phyloP scores from a whole-genome alignment of 192 early-diverging fungal species.

The Backusella parvicylindrica region DNA sequence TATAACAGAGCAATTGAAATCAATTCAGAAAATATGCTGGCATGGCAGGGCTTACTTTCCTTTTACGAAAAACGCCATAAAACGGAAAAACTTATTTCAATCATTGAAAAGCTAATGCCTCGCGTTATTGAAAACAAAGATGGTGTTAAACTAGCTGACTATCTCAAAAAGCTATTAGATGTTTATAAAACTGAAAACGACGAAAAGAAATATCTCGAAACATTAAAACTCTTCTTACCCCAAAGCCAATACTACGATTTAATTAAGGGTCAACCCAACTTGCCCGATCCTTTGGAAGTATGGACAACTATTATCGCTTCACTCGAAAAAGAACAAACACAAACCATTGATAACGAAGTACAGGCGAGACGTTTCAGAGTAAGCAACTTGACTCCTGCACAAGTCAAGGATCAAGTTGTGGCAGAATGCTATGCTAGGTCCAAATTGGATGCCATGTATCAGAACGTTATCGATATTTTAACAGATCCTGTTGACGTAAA shows the following conservation, averaged over 20 bases:
- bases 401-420: conserved; percentile 58
- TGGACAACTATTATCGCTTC: conserved; percentile 31
- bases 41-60: conserved; percentile 55
- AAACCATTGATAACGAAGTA: conserved; percentile 58
- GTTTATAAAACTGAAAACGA: conserved; percentile 44
- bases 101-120: conserved; percentile 37
- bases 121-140: conserved; percentile 30
- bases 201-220: conserved; percentile 28
- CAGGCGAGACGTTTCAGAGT: conserved; percentile 63
- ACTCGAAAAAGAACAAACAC: conserved; percentile 31
- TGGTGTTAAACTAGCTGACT: conserved; percentile 42
- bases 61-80: conserved; percentile 58
- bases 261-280: conserved; percentile 21
- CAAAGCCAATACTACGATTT: conserved; percentile 41
- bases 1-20: conserved; percentile 59
- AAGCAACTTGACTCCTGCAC: conserved; percentile 57
- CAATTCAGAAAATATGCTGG: conserved; percentile 53
- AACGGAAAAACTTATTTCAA: conserved; percentile 29
- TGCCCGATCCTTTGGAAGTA: conserved; percentile 35
- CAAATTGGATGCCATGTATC: conserved; percentile 23
- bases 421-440: conserved; percentile 64
- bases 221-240: conserved; percentile 41
- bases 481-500: background rate
- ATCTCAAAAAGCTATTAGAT: conserved; percentile 50
- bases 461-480: conserved; percentile 9